Percentiles rank a stretch among this genome's conserved stretches.
phyloP scores from a whole-genome alignment of 441 rosid species.

The Manihot esculenta region DNA sequence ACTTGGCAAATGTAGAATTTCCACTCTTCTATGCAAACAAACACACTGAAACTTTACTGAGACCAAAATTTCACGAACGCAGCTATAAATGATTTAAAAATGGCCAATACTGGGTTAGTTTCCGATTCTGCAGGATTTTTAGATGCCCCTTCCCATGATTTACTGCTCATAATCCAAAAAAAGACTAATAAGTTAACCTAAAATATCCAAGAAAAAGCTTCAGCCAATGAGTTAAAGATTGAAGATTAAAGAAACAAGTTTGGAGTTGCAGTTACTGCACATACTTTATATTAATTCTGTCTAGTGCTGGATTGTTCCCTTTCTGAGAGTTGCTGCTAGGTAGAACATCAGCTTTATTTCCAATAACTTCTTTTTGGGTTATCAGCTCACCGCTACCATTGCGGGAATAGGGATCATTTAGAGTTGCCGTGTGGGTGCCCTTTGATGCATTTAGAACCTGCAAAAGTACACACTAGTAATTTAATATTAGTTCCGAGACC shows the following conservation, averaged over 20 bases:
- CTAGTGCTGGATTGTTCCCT: slow-evolving; percentile 47
- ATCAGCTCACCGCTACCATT: slow-evolving; percentile 22
- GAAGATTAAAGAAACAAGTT: background rate
- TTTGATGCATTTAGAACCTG: slow-evolving; percentile 43
- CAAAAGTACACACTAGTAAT: background rate
- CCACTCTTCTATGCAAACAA: background rate
- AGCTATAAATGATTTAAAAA: slow-evolving; percentile 51
- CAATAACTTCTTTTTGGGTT: slow-evolving; percentile 21
- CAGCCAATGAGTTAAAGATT: background rate
- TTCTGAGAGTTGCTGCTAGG: slow-evolving; percentile 28
- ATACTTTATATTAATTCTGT: slow-evolving; percentile 74
- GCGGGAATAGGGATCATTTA: slow-evolving; percentile 8
- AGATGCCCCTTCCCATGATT: slow-evolving; percentile 67
- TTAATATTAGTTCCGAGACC: background rate
- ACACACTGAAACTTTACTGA: slow-evolving; percentile 26
- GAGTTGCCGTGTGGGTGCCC: slow-evolving; percentile 25
- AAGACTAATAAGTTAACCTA: background rate
- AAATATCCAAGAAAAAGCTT: slow-evolving; percentile 1
- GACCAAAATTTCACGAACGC: slow-evolving; percentile 84
- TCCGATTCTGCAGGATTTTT: slow-evolving; percentile 31
- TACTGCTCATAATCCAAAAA: slow-evolving; percentile 44
- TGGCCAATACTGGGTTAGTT: slow-evolving; percentile 50
- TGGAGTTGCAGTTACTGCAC: background rate
- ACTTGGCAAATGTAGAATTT: background rate
- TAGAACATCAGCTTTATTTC: slow-evolving; percentile 34